A percentile compares a stretch with the other conserved stretches of the same genome.
phyloP scores from a whole-genome alignment of 169 alveolate species.

The Plasmodium adleri region DNA sequence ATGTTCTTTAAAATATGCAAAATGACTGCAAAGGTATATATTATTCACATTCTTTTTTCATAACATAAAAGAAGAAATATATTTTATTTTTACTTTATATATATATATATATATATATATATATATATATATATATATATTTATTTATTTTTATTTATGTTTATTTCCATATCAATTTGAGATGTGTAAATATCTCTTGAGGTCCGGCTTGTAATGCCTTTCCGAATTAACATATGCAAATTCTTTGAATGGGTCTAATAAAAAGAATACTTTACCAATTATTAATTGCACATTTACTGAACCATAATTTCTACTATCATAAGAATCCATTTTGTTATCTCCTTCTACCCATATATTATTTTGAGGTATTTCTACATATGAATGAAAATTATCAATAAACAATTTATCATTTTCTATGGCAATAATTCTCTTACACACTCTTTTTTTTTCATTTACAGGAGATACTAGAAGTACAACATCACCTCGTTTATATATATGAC shows the following conservation, averaged over 20 bases:
- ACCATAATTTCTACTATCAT: slow-evolving; percentile 77
- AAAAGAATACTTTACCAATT: slow-evolving; percentile 59
- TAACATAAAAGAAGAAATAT: too few species aligned
- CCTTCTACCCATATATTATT: slow-evolving; percentile 74
- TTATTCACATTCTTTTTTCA: too few species aligned
- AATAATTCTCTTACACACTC: slow-evolving; percentile 77
- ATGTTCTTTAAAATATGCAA: too few species aligned
- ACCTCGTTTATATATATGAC: slow-evolving; percentile 57
- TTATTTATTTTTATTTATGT: too few species aligned
- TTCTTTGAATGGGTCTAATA: slow-evolving; percentile 59
- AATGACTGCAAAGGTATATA: too few species aligned
- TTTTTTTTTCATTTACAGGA: slow-evolving; percentile 67
- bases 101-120: too few species aligned
- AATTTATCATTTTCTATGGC: slow-evolving; percentile 72
- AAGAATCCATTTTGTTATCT: slow-evolving; percentile 72
- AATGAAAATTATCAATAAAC: slow-evolving; percentile 31
- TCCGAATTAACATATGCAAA: slow-evolving; percentile 25
- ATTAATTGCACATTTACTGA: slow-evolving; percentile 52
- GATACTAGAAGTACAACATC: slow-evolving; percentile 67
- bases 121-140: too few species aligned
- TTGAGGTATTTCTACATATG: slow-evolving; percentile 56
- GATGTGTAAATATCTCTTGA: not conserved
- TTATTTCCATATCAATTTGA: not conserved
- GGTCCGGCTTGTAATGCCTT: not conserved
- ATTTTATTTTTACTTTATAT: too few species aligned